Conservation (phyloP, 352 stramenopile species). For the Elongisporangium anandrum region DNA sequence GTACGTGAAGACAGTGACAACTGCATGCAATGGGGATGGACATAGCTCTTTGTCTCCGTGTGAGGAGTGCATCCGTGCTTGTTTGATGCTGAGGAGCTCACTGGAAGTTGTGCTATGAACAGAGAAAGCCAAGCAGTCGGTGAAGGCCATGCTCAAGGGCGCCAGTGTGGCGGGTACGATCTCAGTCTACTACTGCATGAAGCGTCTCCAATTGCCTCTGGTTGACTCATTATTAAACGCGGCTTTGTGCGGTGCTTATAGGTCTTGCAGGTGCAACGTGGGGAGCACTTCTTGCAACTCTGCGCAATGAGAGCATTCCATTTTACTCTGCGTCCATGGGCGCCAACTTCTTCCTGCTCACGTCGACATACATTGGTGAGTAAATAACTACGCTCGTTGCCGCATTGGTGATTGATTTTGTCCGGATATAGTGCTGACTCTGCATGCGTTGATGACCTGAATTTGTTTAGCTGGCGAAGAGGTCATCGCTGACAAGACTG, state of each 20-base stretch:
- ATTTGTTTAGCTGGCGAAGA: slow-evolving; percentile 58
- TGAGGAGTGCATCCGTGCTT: slow-evolving; percentile 15
- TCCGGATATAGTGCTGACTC: not conserved
- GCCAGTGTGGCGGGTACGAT: slow-evolving; percentile 42
- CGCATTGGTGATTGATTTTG: not conserved
- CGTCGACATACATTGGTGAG: slow-evolving; percentile 81
- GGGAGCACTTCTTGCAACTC: slow-evolving; percentile 52
- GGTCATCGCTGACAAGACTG: slow-evolving; percentile 63
- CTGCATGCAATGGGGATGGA: not conserved
- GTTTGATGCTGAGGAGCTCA: not conserved
- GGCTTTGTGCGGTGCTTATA: slow-evolving; percentile 6
- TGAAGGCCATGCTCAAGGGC: slow-evolving; percentile 68
- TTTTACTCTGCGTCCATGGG: slow-evolving; percentile 84
- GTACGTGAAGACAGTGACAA: not conserved
- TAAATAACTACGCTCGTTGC: not conserved
- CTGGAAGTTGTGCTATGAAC: not conserved
- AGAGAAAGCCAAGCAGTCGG: slow-evolving; percentile 65
- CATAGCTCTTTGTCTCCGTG: not conserved
- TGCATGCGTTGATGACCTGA: not conserved
- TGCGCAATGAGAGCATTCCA: slow-evolving; percentile 72
- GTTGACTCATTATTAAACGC: too few species aligned
- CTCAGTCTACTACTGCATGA: too few species aligned
- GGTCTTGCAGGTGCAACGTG: slow-evolving; percentile 46
- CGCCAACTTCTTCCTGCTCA: slow-evolving; percentile 81
- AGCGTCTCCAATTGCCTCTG: too few species aligned